Conservation (phyloP, 192 early-diverging fungal species). For the Backusella macrospora region DNA sequence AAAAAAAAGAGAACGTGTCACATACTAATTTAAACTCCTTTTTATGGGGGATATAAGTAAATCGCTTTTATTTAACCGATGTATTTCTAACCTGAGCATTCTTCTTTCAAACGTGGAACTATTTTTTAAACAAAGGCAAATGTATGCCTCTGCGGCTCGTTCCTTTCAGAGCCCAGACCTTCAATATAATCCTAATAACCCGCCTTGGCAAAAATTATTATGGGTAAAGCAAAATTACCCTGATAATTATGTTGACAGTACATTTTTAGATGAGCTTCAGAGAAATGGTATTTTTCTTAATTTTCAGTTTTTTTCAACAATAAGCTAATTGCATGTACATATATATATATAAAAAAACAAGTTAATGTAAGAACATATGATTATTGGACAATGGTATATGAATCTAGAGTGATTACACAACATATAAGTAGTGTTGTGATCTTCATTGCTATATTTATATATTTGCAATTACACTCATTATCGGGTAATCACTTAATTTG, state of each 20-base stretch:
- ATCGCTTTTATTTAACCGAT: neutral
- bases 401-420: constrained; percentile 79
- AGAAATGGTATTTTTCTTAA: constrained; percentile 69
- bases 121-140: constrained; percentile 37
- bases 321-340: constrained; percentile 3
- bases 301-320: constrained; percentile 16
- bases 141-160: constrained; percentile 4
- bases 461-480: constrained; percentile 62
- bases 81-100: constrained; percentile 56
- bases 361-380: constrained; percentile 83
- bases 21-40: too few relatives aligned
- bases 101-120: constrained; percentile 58
- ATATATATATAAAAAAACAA: constrained; percentile 34
- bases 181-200: constrained; percentile 31
- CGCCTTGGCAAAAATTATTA: constrained; percentile 78
- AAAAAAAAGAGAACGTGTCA: too few relatives aligned
- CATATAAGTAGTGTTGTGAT: constrained; percentile 85
- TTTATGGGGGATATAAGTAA: too few relatives aligned
- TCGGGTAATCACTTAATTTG: constrained; percentile 62
- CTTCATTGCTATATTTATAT: constrained; percentile 88
- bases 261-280: constrained; percentile 85
- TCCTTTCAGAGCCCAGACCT: constrained; percentile 27
- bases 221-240: constrained; percentile 89
- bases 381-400: constrained; percentile 79
- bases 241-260: constrained; percentile 90